phyloP scores from a whole-genome alignment of 805 yeast species.

The Dipodascopsis uninucleata region DNA sequence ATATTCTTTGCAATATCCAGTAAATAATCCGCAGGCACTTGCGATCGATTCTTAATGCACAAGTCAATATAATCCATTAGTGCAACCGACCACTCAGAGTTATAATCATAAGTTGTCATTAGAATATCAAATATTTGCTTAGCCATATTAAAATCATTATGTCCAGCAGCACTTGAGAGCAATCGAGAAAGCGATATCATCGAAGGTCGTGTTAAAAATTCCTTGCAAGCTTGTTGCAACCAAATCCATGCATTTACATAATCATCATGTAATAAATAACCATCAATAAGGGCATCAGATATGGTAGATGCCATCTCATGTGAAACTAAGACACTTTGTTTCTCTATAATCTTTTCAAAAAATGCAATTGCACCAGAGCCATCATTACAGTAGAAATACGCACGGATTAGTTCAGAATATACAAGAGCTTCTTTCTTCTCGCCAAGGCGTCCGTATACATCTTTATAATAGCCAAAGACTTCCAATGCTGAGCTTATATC shows the following conservation, averaged over 20 bases:
- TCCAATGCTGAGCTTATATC: slow-evolving; percentile 28
- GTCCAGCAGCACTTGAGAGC: slow-evolving; percentile 28
- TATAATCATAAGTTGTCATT: slow-evolving; percentile 9
- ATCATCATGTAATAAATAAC: slow-evolving; percentile 30
- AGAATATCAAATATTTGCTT: slow-evolving; percentile 31
- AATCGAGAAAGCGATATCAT: slow-evolving; percentile 20
- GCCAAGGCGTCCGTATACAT: slow-evolving; percentile 5
- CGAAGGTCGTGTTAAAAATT: slow-evolving; percentile 13
- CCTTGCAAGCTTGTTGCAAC: slow-evolving; percentile 29
- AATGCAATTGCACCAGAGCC: slow-evolving; percentile 30
- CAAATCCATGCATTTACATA: slow-evolving; percentile 33
- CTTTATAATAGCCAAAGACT: slow-evolving; percentile 27
- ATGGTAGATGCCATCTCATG: slow-evolving; percentile 13
- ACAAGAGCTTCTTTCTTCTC: slow-evolving; percentile 16
- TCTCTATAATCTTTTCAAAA: slow-evolving; percentile 29
- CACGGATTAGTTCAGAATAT: slow-evolving; percentile 32
- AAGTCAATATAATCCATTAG: slow-evolving; percentile 10
- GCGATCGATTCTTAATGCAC: background rate
- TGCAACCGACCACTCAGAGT: background rate
- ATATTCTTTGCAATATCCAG: slow-evolving; percentile 4
- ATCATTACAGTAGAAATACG: slow-evolving; percentile 31
- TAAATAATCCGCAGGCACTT: background rate
- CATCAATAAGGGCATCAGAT: slow-evolving; percentile 27
- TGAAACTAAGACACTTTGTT: slow-evolving; percentile 10
- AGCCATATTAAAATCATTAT: slow-evolving; percentile 30